phyloP scores from a whole-genome alignment of 2,329 filamentous ascomycete genomes.

The Diaporthe eres region DNA sequence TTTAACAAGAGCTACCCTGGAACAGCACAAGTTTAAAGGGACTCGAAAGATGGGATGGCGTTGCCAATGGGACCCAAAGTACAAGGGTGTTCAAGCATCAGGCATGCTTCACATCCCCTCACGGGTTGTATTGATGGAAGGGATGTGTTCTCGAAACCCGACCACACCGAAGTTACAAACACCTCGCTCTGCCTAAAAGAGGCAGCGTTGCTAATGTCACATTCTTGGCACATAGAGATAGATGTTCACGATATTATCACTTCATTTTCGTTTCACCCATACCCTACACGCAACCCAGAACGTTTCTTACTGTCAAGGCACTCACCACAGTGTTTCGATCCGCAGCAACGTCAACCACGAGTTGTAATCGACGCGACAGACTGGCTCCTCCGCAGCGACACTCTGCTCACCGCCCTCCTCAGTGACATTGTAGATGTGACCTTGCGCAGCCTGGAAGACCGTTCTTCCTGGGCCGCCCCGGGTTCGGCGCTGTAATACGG shows the following conservation, averaged over 20 bases:
- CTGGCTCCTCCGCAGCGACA: conserved; percentile 31
- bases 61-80: background rate
- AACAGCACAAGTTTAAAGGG: conserved; percentile 14
- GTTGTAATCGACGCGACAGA: conserved; percentile 10
- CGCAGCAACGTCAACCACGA: conserved; percentile 4
- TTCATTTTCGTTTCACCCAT: conserved; percentile 20
- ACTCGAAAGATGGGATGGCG: conserved; percentile 12
- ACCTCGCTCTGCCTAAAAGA: conserved; percentile 4
- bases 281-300: conserved; percentile 14
- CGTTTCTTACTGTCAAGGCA: conserved; percentile 3
- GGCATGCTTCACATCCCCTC: conserved; percentile 23
- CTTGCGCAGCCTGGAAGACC: conserved; percentile 16
- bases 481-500: conserved; percentile 23
- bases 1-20: background rate
- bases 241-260: conserved; percentile 17
- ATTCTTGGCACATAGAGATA: conserved; percentile 14
- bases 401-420: conserved; percentile 33
- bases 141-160: conserved; percentile 22
- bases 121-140: conserved; percentile 7
- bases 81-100: conserved; percentile 24
- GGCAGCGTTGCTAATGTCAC: conserved; percentile 28
- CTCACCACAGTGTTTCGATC: background rate
- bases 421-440: conserved; percentile 29
- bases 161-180: conserved; percentile 5
- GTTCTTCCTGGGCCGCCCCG: background rate